Conservation (phyloP, 164 flowering plant species). For the Chimonanthus salicifolius region DNA sequence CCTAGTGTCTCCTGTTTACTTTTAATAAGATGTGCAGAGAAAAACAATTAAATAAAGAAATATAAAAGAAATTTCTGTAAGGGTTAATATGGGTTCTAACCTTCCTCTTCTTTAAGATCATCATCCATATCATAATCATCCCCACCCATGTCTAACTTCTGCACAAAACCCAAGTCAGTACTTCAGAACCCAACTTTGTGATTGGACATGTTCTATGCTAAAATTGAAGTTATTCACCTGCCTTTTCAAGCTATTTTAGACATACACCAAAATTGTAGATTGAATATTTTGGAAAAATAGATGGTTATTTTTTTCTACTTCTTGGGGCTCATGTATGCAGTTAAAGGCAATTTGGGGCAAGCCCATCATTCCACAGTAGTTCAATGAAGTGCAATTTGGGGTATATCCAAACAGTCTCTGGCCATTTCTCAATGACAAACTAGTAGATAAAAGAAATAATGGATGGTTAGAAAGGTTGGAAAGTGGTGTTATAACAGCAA, state of each 20-base stretch:
- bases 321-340: too few relatives aligned
- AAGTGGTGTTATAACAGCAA: too few relatives aligned
- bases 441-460: too few relatives aligned
- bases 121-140: slow-evolving; percentile 32
- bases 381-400: too few relatives aligned
- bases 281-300: background rate
- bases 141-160: slow-evolving; percentile 34
- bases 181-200: slow-evolving; percentile 3
- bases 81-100: slow-evolving; percentile 11
- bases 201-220: background rate
- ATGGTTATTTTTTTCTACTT: background rate
- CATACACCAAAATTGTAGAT: background rate
- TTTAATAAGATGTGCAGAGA: background rate
- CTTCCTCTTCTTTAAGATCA: slow-evolving; percentile 23
- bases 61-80: background rate
- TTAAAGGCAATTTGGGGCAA: too few relatives aligned
- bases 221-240: background rate
- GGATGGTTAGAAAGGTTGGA: too few relatives aligned
- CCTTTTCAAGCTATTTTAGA: background rate
- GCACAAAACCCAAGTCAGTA: slow-evolving; percentile 26
- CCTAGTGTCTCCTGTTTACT: background rate
- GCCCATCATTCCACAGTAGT: too few relatives aligned
- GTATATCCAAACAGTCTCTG: too few relatives aligned
- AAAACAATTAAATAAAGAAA: background rate
- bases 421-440: too few relatives aligned